A percentile compares a stretch with the other conserved stretches of the same genome.
Evolutionary conservation across 768 basidiomycete genomes (phyloP).

Genomic region (Lenzites betulinus): DNA sequence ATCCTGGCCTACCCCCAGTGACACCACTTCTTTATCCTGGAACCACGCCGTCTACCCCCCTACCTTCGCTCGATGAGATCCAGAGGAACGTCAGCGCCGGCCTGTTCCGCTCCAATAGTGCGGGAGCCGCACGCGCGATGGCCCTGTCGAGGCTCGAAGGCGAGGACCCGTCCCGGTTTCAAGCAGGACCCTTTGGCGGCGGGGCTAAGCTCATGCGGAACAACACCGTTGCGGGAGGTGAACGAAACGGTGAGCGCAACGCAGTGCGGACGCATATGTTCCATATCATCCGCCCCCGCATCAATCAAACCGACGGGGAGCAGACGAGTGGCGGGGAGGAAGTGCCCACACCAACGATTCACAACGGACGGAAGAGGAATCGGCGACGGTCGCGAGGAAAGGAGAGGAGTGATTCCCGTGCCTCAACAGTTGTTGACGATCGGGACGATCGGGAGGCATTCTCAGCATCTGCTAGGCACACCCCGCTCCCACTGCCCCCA

Average conservation of each 20-base stretch:
- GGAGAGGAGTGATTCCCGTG: constrained; percentile 34
- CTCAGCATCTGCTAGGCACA: constrained; percentile 49
- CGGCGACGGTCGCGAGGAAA: constrained; percentile 40
- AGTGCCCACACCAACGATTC: constrained; percentile 35
- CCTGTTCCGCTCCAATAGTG: constrained; percentile 89
- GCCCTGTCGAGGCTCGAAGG: constrained; percentile 89
- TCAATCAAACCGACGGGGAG: constrained; percentile 64
- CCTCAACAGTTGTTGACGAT: constrained; percentile 49
- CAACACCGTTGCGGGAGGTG: constrained; percentile 83
- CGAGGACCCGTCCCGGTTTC: constrained; percentile 53
- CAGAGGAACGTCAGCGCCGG: constrained; percentile 51
- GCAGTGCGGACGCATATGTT: too few species aligned
- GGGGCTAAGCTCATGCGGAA: constrained; percentile 52
- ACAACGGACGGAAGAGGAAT: constrained; percentile 47
- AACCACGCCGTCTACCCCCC: constrained; percentile 64
- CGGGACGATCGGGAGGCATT: constrained; percentile 41
- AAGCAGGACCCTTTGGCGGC: constrained; percentile 51
- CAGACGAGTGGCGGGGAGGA: constrained; percentile 41
- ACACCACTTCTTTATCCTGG: constrained; percentile 63
- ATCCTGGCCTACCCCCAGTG: constrained; percentile 45
- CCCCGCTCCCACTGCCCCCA: constrained; percentile 57
- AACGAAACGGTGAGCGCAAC: constrained; percentile 67
- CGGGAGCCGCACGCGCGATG: constrained; percentile 65
- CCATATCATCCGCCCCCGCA: constrained; percentile 60
- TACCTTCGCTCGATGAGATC: constrained; percentile 79